phyloP scores from a whole-genome alignment of 345 rosid genomes.

The Ceriops tagal region DNA sequence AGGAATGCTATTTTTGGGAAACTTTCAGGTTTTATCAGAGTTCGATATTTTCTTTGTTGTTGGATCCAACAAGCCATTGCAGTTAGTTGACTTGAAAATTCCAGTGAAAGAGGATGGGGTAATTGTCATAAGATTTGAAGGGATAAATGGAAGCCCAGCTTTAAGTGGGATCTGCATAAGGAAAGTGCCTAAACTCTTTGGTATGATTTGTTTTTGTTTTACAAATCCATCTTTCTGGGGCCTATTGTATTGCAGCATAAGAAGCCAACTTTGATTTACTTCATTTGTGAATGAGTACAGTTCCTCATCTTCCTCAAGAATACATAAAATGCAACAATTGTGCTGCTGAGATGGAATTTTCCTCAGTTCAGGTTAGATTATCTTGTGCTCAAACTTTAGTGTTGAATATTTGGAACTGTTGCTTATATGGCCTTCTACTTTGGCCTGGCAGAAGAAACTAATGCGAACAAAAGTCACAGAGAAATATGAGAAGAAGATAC shows the following conservation, averaged over 20 bases:
- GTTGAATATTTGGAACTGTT: slow-evolving; percentile 10
- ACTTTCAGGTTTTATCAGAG: slow-evolving; percentile 63
- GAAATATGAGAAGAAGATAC: slow-evolving; percentile 78
- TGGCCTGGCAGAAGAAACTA: slow-evolving; percentile 61
- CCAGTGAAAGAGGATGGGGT: slow-evolving; percentile 60
- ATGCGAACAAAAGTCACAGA: slow-evolving; percentile 65
- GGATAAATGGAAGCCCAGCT: slow-evolving; percentile 70
- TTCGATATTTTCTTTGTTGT: slow-evolving; percentile 79
- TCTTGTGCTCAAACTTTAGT: slow-evolving; percentile 9
- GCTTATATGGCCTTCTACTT: slow-evolving; percentile 22
- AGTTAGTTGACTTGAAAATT: slow-evolving; percentile 66
- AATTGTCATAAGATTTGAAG: slow-evolving; percentile 64
- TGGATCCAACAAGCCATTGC: slow-evolving; percentile 78
- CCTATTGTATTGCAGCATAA: slow-evolving; percentile 10
- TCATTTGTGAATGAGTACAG: slow-evolving; percentile 35
- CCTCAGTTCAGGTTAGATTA: slow-evolving; percentile 59
- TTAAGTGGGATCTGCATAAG: slow-evolving; percentile 80
- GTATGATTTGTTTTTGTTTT: slow-evolving; percentile 30
- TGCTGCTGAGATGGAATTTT: slow-evolving; percentile 64
- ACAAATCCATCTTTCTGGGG: slow-evolving; percentile 1
- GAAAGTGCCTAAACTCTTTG: slow-evolving; percentile 54
- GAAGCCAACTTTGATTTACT: slow-evolving; percentile 12
- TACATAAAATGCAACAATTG: slow-evolving; percentile 71
- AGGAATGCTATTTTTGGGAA: not conserved
- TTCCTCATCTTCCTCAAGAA: slow-evolving; percentile 43